Percentiles rank a stretch among this genome's conserved stretches.
These are phyloP conservation scores for Dictyostelium citrinum DNA, from an alignment of 78 protist species.

Conservation along the genomic window DNA sequence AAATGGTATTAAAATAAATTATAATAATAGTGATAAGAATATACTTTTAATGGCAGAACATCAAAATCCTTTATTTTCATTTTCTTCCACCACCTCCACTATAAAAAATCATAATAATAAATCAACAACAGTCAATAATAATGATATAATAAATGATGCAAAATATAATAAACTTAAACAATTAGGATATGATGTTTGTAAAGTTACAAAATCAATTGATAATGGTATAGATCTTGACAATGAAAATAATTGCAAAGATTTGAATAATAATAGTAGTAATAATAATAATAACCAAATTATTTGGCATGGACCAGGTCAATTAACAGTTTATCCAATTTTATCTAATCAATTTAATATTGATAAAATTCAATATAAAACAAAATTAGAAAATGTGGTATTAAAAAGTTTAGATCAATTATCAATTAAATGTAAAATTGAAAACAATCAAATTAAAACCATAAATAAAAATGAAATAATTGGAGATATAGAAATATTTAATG, in stretches of 20 bases:
- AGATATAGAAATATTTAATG: slow-evolving; percentile 29
- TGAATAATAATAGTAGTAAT: no score
- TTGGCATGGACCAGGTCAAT: slow-evolving; percentile 73
- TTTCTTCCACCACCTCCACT: not conserved
- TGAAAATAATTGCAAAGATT: no score
- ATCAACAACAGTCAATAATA: not conserved
- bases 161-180: not conserved
- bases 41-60: slow-evolving; percentile 39
- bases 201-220: not conserved
- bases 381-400: not conserved
- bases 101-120: not conserved
- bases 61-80: slow-evolving; percentile 15
- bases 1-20: not conserved
- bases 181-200: slow-evolving; percentile 22
- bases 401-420: not conserved
- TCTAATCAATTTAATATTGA: not conserved
- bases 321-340: slow-evolving; percentile 43
- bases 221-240: not conserved
- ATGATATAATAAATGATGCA: not conserved
- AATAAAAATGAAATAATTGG: slow-evolving; percentile 29
- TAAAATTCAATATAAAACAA: not conserved
- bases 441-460: slow-evolving; percentile 18
- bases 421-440: slow-evolving; percentile 8
- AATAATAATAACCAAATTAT: not conserved
- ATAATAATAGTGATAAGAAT: not conserved